Evolutionary conservation across 805 yeast species (phyloP).

Genomic region (Lachancea cidri): DNA sequence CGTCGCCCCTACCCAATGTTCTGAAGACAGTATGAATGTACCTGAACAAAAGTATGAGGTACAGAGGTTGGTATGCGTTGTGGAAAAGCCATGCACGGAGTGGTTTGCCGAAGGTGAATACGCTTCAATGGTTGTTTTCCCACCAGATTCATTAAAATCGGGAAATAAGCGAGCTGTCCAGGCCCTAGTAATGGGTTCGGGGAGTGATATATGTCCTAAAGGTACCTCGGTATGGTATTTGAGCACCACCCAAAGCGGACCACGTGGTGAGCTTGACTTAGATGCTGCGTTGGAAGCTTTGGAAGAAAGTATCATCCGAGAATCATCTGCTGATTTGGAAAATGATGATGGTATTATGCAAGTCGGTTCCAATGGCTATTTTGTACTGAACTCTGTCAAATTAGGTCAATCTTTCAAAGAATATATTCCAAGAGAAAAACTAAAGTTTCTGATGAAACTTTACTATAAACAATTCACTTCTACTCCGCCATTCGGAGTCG

Average conservation of each 20-base stretch:
- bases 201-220: constrained; percentile 80
- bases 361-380: constrained; percentile 52
- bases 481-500: constrained; percentile 52
- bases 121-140: constrained; percentile 87
- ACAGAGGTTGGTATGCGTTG: constrained; percentile 75
- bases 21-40: constrained; percentile 38
- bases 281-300: constrained; percentile 75
- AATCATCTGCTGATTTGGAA: constrained; percentile 54
- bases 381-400: constrained; percentile 73
- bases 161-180: constrained; percentile 75
- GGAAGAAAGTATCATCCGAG: constrained; percentile 77
- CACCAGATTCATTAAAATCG: constrained; percentile 68
- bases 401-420: constrained; percentile 81
- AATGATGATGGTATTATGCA: constrained; percentile 55
- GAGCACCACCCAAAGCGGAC: constrained; percentile 67
- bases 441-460: constrained; percentile 56
- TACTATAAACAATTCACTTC: constrained; percentile 56
- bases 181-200: constrained; percentile 80
- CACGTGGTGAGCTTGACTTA: constrained; percentile 68
- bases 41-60: constrained; percentile 49
- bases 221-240: constrained; percentile 90
- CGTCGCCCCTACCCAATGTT: constrained; percentile 65
- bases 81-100: constrained; percentile 79
- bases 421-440: constrained; percentile 74
- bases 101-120: constrained; percentile 87